Base-by-base conservation (phyloP, 371 early-diverging fungal genomes). In the Rhizopus stolonifer region DNA sequence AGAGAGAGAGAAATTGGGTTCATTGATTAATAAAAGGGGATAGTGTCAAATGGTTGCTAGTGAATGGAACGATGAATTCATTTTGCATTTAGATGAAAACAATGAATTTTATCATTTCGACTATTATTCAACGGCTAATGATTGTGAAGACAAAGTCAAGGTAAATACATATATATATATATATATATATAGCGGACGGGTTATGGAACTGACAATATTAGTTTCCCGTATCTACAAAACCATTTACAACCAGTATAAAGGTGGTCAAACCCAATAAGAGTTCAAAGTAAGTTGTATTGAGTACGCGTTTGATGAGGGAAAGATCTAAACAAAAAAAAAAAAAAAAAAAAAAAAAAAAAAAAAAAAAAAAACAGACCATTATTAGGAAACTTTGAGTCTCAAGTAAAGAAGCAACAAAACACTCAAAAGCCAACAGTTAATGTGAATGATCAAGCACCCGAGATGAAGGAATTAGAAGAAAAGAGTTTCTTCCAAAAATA, bases 1-100 rank as follows among this genome's bases (percentile, higher is more conserved):
- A 8, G 4, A 15, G 9, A 32, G 15, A 21, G n/a, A 22, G 24
- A 38, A 22, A 19, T 18, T 26, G 1, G 15, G 7, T 13, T 38
- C 1, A 15, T 0, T 42, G 8, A 19, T 17, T 42, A 38, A 38
- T 11, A 38, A 11, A 38, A 42, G n/a, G n/a, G n/a, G 10, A 18
- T 24, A 68, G 68, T 64, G 68, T 39, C 68, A 68, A 49, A 46
- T 68, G 58, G 58, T 61, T 8, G 61, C 58, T 14, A 60, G 60
- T 19, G 56, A 58, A 13, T 68, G 64, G 61, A 50, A 46, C 8
- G 68, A 68, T 32, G 52, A 64, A 8, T 64, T 68, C 31, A 60
- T 34, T 24, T 54, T 68, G 38, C 57, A 68, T 43, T 54, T 68
- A 24, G 58, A 64, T 29, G 60, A 64, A 26, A 32, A 54, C 6